Conservation (phyloP, 352 stramenopile species). For the Globisporangium camurandrum region DNA sequence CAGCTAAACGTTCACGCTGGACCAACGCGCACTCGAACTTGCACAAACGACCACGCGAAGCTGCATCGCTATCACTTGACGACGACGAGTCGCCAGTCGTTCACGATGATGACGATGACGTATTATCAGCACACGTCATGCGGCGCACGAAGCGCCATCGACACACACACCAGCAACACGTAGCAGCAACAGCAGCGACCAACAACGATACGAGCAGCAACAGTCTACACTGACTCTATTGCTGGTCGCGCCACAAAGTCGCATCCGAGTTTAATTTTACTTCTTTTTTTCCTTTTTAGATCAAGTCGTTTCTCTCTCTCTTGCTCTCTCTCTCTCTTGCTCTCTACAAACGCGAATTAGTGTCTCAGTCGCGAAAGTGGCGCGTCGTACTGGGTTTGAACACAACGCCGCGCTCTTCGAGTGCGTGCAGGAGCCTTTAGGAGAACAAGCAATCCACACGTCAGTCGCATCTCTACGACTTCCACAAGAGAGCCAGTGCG, state of each 20-base stretch:
- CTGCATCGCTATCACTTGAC: slow-evolving; percentile 1
- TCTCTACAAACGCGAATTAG: background rate
- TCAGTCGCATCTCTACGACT: background rate
- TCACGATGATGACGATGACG: slow-evolving; percentile 20
- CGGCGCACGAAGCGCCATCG: slow-evolving; percentile 46
- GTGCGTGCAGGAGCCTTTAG: slow-evolving; percentile 38
- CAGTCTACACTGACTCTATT: background rate
- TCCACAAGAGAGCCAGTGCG: background rate
- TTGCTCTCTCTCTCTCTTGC: background rate
- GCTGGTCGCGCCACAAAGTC: too few relatives aligned
- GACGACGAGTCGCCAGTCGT: background rate
- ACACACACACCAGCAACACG: slow-evolving; percentile 9
- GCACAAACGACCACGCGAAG: slow-evolving; percentile 34
- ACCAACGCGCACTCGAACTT: slow-evolving; percentile 16
- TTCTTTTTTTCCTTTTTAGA: too few relatives aligned
- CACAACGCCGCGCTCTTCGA: slow-evolving; percentile 33
- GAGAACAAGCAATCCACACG: background rate
- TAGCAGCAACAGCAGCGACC: background rate
- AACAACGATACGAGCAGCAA: background rate
- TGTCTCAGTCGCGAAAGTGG: slow-evolving; percentile 46
- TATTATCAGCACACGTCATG: slow-evolving; percentile 14
- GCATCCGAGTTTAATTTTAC: too few relatives aligned
- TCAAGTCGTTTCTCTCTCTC: background rate
- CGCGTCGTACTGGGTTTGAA: slow-evolving; percentile 54
- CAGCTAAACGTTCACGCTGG: too few relatives aligned